A percentile compares a stretch with the other conserved stretches of the same genome.
phyloP scores from a whole-genome alignment of 768 basidiomycete genomes.

The Stropharia rugosoannulata region DNA sequence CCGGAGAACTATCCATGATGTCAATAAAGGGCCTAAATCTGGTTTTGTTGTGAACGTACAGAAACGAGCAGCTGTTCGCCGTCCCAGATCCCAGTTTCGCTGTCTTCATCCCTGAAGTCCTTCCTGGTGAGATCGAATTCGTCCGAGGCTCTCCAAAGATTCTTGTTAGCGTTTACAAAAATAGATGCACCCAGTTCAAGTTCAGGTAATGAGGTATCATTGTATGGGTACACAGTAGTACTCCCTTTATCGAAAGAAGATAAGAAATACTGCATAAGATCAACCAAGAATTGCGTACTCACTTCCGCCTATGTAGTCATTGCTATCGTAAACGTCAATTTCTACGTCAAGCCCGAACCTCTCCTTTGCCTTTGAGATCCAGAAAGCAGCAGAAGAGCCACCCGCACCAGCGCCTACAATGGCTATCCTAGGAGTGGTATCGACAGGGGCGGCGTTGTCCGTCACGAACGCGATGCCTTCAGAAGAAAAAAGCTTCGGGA shows the following conservation, averaged over 20 bases:
- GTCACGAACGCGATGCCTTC: constrained; percentile 20
- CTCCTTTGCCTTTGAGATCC: constrained; percentile 79
- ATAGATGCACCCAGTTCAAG: constrained; percentile 89
- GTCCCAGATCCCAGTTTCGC: constrained; percentile 78
- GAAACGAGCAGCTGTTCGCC: constrained; percentile 68
- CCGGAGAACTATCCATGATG: constrained; percentile 37
- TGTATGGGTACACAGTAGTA: constrained; percentile 75
- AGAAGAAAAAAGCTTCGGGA: constrained; percentile 51
- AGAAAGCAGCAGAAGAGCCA: constrained; percentile 81
- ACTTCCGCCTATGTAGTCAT: constrained; percentile 82
- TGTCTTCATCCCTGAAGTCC: constrained; percentile 46
- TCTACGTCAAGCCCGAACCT: constrained; percentile 68
- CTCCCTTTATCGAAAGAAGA: constrained; percentile 51
- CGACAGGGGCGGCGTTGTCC: constrained; percentile 13
- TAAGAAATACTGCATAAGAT: constrained; percentile 2
- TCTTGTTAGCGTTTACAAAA: constrained; percentile 75
- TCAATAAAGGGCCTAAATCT: background rate
- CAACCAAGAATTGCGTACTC: constrained; percentile 33
- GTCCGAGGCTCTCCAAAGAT: constrained; percentile 69
- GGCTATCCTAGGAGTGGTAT: constrained; percentile 59
- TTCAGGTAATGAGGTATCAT: constrained; percentile 52
- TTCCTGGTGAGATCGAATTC: constrained; percentile 72
- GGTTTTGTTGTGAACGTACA: constrained; percentile 36
- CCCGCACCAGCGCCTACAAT: constrained; percentile 91
- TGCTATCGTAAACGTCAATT: constrained; percentile 83